Conservation (phyloP, 1,284 basidiomycete species). For the Marasmius sp. region DNA sequence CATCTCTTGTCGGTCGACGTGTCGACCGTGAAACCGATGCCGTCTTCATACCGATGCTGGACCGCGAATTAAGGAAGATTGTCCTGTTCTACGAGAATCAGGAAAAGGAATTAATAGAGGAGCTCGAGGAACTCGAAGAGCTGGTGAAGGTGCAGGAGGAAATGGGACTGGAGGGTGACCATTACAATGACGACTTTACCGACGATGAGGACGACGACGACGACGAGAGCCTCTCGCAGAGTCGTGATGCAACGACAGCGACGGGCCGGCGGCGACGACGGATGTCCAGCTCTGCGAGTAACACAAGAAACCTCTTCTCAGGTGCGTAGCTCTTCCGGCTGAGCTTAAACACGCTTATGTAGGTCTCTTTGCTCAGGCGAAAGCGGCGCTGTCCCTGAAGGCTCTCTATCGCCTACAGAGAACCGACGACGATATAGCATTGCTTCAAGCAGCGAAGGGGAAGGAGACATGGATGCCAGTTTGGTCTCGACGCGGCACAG, state of each 20-base stretch:
- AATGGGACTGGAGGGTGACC: slow-evolving; percentile 51
- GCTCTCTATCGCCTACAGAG: slow-evolving; percentile 10
- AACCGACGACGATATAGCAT: slow-evolving; percentile 46
- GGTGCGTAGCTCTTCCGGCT: neutral
- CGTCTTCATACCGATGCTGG: slow-evolving; percentile 74
- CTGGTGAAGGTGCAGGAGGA: slow-evolving; percentile 69
- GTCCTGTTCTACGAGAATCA: slow-evolving; percentile 79
- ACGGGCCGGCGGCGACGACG: slow-evolving; percentile 16
- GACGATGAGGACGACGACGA: slow-evolving; percentile 70
- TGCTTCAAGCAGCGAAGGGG: slow-evolving; percentile 48
- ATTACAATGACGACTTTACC: slow-evolving; percentile 59
- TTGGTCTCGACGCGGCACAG: slow-evolving; percentile 30
- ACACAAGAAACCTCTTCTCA: slow-evolving; percentile 11
- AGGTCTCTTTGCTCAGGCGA: neutral
- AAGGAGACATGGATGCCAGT: slow-evolving; percentile 42
- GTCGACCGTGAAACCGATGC: slow-evolving; percentile 43
- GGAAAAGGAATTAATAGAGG: slow-evolving; percentile 68
- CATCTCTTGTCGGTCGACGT: slow-evolving; percentile 47
- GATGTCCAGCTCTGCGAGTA: slow-evolving; percentile 18
- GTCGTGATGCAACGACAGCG: slow-evolving; percentile 15
- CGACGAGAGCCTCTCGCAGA: slow-evolving; percentile 40
- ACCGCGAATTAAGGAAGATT: slow-evolving; percentile 86
- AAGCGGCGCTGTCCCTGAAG: neutral
- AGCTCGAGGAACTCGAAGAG: slow-evolving; percentile 65
- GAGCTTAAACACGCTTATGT: neutral